Percentiles rank a stretch among this genome's conserved stretches.
phyloP scores from a whole-genome alignment of 352 stramenopile species.

The Plasmopara viticola region DNA sequence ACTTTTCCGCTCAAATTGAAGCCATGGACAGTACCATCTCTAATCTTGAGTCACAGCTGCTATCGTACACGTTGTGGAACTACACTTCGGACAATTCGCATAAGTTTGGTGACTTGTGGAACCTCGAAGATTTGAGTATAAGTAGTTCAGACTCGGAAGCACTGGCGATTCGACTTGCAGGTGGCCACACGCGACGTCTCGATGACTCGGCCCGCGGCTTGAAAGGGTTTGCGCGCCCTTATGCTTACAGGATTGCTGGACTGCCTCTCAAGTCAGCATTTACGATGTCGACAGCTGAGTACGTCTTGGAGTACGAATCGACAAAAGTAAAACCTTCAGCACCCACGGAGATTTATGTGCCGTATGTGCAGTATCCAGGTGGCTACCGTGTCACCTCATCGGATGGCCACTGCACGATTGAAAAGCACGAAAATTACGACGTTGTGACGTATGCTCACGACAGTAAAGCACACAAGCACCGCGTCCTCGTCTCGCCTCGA shows the following conservation, averaged over 20 bases:
- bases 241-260: slow-evolving; percentile 54
- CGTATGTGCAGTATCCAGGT: slow-evolving; percentile 25
- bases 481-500: slow-evolving; percentile 19
- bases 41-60: slow-evolving; percentile 48
- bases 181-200: slow-evolving; percentile 29
- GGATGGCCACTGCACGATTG: slow-evolving; percentile 25
- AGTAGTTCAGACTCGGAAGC: slow-evolving; percentile 41
- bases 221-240: slow-evolving; percentile 52
- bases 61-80: slow-evolving; percentile 84
- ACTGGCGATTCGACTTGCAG: slow-evolving; percentile 20
- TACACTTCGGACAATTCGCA: slow-evolving; percentile 77
- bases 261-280: slow-evolving; percentile 53
- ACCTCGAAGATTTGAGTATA: slow-evolving; percentile 78
- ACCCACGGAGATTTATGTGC: slow-evolving; percentile 27
- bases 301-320: slow-evolving; percentile 45
- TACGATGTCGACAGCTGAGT: slow-evolving; percentile 28
- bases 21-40: slow-evolving; percentile 60
- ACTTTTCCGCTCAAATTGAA: slow-evolving; percentile 39
- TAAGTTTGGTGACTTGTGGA: slow-evolving; percentile 69
- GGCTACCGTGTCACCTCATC: slow-evolving; percentile 24
- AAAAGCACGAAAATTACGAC: slow-evolving; percentile 36
- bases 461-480: slow-evolving; percentile 21
- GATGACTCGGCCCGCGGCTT: slow-evolving; percentile 36
- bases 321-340: slow-evolving; percentile 5
- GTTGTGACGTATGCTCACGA: slow-evolving; percentile 35